These are phyloP conservation scores for Exophiala mesophila DNA, from an alignment of 2,329 filamentous ascomycete species.

Conservation along the genomic window DNA sequence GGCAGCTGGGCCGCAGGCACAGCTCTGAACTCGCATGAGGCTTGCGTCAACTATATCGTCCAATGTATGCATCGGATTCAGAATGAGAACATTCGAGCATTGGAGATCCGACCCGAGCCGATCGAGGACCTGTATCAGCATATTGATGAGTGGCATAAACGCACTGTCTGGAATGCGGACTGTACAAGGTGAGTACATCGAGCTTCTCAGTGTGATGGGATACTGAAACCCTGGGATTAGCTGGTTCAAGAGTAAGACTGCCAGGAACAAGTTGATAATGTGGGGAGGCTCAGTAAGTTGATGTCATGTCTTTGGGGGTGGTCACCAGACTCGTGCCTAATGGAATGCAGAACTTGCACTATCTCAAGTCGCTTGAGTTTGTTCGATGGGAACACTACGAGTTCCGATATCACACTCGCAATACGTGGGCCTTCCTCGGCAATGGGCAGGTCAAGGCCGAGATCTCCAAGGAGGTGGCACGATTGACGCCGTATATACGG, in stretches of 20 bases:
- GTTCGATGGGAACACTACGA: slow-evolving; percentile 10
- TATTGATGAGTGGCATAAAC: slow-evolving; percentile 33
- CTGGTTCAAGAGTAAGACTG: slow-evolving; percentile 31
- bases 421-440: slow-evolving; percentile 10
- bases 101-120: slow-evolving; percentile 25
- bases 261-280: slow-evolving; percentile 5
- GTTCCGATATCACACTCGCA: slow-evolving; percentile 5
- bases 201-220: too few species aligned
- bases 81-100: slow-evolving; percentile 33
- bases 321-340: too few species aligned
- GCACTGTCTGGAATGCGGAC: slow-evolving; percentile 32
- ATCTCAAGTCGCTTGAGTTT: slow-evolving; percentile 8
- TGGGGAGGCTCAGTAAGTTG: slow-evolving; percentile 11
- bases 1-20: slow-evolving; percentile 16
- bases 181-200: too few species aligned
- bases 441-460: slow-evolving; percentile 10
- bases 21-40: slow-evolving; percentile 22
- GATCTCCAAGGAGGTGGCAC: slow-evolving; percentile 1
- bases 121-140: slow-evolving; percentile 24
- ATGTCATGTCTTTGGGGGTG: too few species aligned
- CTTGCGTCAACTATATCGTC: slow-evolving; percentile 32
- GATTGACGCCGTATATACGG: slow-evolving; percentile 7
- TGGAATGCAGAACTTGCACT: slow-evolving; percentile 7
- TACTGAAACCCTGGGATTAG: too few species aligned
- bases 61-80: slow-evolving; percentile 33